Conservation (phyloP, 139 green algal genomes). For the Ettlia oleoabundans region DNA sequence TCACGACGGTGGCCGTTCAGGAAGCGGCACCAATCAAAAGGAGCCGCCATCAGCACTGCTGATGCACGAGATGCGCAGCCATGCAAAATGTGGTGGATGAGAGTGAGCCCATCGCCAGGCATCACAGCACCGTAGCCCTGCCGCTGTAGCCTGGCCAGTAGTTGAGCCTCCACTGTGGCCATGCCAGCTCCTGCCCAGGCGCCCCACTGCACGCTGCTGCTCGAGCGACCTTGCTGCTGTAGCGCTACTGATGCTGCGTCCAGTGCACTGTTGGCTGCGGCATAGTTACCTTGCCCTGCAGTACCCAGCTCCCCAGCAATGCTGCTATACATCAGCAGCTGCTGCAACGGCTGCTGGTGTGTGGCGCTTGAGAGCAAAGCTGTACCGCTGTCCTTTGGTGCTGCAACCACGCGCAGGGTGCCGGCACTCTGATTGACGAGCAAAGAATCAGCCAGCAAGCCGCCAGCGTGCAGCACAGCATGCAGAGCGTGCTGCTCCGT, state of each 20-base stretch:
- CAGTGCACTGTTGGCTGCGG: slow-evolving; percentile 76
- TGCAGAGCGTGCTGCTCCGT: not conserved
- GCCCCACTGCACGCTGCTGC: slow-evolving; percentile 79
- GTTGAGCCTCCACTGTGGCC: slow-evolving; percentile 79
- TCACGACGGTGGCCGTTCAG: slow-evolving; percentile 6
- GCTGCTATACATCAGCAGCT: slow-evolving; percentile 77
- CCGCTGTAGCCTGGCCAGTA: slow-evolving; percentile 49
- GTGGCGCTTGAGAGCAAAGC: slow-evolving; percentile 5
- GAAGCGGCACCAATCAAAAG: slow-evolving; percentile 55
- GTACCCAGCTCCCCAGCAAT: slow-evolving; percentile 78
- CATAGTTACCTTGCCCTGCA: slow-evolving; percentile 81
- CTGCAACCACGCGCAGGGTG: slow-evolving; percentile 43
- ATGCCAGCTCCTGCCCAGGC: slow-evolving; percentile 88
- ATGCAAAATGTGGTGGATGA: not conserved
- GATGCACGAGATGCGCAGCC: not conserved
- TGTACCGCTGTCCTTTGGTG: slow-evolving; percentile 53
- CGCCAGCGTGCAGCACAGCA: slow-evolving; percentile 69
- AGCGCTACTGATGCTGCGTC: slow-evolving; percentile 37
- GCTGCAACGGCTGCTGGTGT: slow-evolving; percentile 43
- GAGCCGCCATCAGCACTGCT: slow-evolving; percentile 28
- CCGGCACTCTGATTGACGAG: slow-evolving; percentile 59
- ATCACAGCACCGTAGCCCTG: slow-evolving; percentile 65
- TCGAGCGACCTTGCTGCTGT: not conserved
- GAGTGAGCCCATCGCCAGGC: not conserved
- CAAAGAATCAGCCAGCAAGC: slow-evolving; percentile 75